Conservation (phyloP, 805 yeast genomes). For the Suhomyces canberraensis region DNA sequence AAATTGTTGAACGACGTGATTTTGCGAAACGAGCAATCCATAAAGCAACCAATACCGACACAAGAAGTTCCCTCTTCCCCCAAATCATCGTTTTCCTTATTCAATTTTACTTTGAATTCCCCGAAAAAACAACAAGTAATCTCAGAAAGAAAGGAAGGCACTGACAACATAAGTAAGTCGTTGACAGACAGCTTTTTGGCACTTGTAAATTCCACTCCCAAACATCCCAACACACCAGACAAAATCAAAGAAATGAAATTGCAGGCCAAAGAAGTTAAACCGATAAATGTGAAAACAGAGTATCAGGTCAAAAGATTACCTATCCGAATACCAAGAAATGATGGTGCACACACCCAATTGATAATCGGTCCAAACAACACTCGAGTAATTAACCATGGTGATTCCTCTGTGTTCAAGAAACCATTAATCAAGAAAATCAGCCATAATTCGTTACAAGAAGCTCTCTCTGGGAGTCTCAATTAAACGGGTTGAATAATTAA, state of each 20-base stretch:
- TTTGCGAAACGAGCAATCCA: constrained; percentile 6
- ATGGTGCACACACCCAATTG: constrained; percentile 41
- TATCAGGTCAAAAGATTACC: constrained; percentile 31
- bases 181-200: constrained; percentile 28
- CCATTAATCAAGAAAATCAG: constrained; percentile 41
- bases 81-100: constrained; percentile 15
- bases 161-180: constrained; percentile 23
- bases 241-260: constrained; percentile 13
- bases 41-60: constrained; percentile 1
- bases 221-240: constrained; percentile 10
- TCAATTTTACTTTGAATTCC: constrained; percentile 16
- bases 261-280: constrained; percentile 11
- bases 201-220: constrained; percentile 14
- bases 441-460: constrained; percentile 47
- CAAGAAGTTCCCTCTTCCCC: constrained; percentile 3
- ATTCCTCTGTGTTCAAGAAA: constrained; percentile 32
- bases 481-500: too few species aligned
- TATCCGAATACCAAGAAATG: constrained; percentile 17
- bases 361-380: constrained; percentile 42
- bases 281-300: constrained; percentile 29
- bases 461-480: constrained; percentile 23
- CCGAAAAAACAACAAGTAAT: constrained; percentile 10
- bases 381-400: constrained; percentile 42
- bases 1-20: constrained; percentile 18
- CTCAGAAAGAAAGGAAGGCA: constrained; percentile 13